Evolutionary conservation across 306 rosid species (phyloP).

Genomic region (Alnus glutinosa): DNA sequence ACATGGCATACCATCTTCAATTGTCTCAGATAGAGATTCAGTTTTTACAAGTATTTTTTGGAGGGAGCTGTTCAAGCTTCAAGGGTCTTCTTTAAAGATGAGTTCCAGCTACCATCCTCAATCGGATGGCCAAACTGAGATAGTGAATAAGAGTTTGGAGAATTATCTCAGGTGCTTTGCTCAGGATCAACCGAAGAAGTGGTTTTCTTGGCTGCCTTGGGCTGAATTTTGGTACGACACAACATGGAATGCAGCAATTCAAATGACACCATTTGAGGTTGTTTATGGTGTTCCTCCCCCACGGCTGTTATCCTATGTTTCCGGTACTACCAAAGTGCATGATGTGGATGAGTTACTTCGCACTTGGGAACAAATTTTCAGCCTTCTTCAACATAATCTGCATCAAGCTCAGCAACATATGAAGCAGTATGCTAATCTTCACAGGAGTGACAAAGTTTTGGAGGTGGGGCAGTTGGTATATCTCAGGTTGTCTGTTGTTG

Average conservation of each 20-base stretch:
- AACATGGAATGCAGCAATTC: not conserved
- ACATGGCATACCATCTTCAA: not conserved
- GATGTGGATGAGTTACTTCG: no score
- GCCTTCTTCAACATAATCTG: no score
- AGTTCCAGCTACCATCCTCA: not conserved
- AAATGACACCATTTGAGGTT: not conserved
- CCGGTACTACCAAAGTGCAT: no score
- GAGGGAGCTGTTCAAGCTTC: not conserved
- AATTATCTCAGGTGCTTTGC: not conserved
- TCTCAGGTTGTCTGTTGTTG: no score
- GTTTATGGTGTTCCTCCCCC: not conserved
- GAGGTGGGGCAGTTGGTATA: no score
- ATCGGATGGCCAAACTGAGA: not conserved
- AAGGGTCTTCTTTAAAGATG: not conserved
- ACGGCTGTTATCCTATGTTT: no score
- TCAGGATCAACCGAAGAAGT: not conserved
- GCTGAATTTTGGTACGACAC: not conserved
- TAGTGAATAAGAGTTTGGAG: not conserved
- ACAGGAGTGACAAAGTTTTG: no score
- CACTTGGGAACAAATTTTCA: no score
- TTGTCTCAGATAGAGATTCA: not conserved
- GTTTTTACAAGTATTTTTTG: not conserved
- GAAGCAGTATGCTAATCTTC: no score
- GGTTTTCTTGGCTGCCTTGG: not conserved
- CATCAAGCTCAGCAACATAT: no score